Base-by-base conservation (phyloP, 1,284 basidiomycete species). In the Athelia psychrophila region DNA sequence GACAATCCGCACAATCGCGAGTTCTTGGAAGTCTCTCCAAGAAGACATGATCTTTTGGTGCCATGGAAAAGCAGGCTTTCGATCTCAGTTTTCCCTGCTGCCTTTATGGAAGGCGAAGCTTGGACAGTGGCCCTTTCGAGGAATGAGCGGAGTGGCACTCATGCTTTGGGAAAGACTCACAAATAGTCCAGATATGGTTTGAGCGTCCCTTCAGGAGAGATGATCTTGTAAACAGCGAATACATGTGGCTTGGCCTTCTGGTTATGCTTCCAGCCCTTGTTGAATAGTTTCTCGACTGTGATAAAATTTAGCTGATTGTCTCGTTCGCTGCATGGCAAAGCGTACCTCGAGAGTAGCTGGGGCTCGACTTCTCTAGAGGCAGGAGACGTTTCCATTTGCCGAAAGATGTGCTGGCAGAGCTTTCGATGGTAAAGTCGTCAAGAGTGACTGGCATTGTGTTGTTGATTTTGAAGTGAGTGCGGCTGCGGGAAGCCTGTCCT, bases 1-100 rank as follows among this genome's bases (percentile, higher is more conserved):
- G 72, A 58, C n/a, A 75, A 64, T 44, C 58, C 55, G 55, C 82
- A 84, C n/a, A 78, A 66, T 24, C 73, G 62, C 23, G 74, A 63
- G 44, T 74, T 70, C 23, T 61, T 66, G 3, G 57, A 60, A 18
- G 74, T 73, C 52, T 84, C 81, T 20, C 73, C 83, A n/a, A 84
- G 53, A 3, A 71, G 60, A 58, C 82, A 84, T 10, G 66, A 69
- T 45, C 81, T 74, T 46, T 72, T 77, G 16, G 81, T 85, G 25
- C 82, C 83, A 61, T 85, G 83, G 60, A 84, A 84, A 42, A 84
- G 71, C 10, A 83, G 64, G 50, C 75, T 74, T 61, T 84, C 81
- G 52, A 78, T 78, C 20, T 67, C 72, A 56, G 67, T 54, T 60
- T 70, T 60, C 9, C 38, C 38, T 47, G 46, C 16, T 49, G 48